These are phyloP conservation scores for Diaporthe batatas DNA, from an alignment of 2,329 filamentous ascomycete species.

Conservation along the genomic window DNA sequence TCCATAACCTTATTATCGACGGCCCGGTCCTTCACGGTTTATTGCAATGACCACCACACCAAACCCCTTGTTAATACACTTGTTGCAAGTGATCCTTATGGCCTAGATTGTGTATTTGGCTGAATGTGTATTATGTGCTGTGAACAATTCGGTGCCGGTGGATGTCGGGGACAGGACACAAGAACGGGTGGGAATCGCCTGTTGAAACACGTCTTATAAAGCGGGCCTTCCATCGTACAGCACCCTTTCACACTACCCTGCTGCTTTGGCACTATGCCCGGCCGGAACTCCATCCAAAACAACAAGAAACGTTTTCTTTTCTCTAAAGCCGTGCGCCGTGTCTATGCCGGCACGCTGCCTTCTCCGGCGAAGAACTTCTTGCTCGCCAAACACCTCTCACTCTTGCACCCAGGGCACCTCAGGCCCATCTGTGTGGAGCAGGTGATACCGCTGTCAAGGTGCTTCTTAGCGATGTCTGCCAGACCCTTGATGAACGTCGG, in stretches of 20 bases:
- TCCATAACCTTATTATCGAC: background rate
- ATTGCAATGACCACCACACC: background rate
- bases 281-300: slow-evolving; percentile 6
- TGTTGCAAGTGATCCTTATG: background rate
- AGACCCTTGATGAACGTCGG: slow-evolving; percentile 91
- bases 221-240: background rate
- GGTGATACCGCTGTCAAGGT: slow-evolving; percentile 75
- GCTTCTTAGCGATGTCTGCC: slow-evolving; percentile 85
- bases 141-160: background rate
- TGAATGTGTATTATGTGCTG: no score
- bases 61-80: background rate
- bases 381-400: slow-evolving; percentile 85
- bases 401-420: slow-evolving; percentile 93
- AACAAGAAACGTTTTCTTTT: background rate
- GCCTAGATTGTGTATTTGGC: background rate
- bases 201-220: background rate
- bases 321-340: background rate
- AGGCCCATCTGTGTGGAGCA: slow-evolving; percentile 90
- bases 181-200: background rate
- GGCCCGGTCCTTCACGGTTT: background rate
- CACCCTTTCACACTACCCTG: background rate
- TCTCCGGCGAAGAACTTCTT: slow-evolving; percentile 73
- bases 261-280: no score
- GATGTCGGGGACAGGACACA: background rate
- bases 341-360: slow-evolving; percentile 28